Conservation (phyloP, 345 rosid genomes). For the Hypericum androsaemum region DNA sequence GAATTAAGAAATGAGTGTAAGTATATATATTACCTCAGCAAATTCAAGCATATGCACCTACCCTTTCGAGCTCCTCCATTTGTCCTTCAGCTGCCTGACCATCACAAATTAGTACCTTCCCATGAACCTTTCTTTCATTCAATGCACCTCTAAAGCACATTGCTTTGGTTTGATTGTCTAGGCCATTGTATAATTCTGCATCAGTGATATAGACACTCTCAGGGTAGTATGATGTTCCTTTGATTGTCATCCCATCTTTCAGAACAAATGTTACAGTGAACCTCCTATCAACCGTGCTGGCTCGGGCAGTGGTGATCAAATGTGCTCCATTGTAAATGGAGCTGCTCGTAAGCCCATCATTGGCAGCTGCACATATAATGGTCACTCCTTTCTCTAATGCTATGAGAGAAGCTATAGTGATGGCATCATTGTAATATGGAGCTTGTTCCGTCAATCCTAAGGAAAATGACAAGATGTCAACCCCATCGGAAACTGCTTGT, state of each 20-base stretch:
- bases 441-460: slow-evolving; percentile 24
- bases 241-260: slow-evolving; percentile 12
- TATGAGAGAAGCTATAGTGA: slow-evolving; percentile 51
- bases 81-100: slow-evolving; percentile 3
- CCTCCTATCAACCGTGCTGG: slow-evolving; percentile 33
- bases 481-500: slow-evolving; percentile 53
- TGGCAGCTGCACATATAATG: slow-evolving; percentile 40
- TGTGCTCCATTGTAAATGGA: slow-evolving; percentile 30
- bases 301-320: slow-evolving; percentile 38
- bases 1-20: too few species aligned
- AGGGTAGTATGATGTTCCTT: slow-evolving; percentile 30
- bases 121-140: slow-evolving; percentile 16
- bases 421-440: slow-evolving; percentile 25
- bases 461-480: slow-evolving; percentile 51
- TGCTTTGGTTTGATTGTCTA: slow-evolving; percentile 12
- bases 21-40: too few species aligned
- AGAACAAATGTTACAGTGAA: slow-evolving; percentile 22
- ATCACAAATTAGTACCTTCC: slow-evolving; percentile 34
- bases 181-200: slow-evolving; percentile 22
- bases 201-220: slow-evolving; percentile 16
- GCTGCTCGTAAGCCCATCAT: slow-evolving; percentile 25
- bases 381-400: slow-evolving; percentile 43
- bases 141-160: slow-evolving; percentile 15
- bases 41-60: slow-evolving; percentile 29
- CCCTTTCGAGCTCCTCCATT: slow-evolving; percentile 17